These are phyloP conservation scores for Biancaea sappan DNA, from an alignment of 306 rosid genomes.

Conservation along the genomic window DNA sequence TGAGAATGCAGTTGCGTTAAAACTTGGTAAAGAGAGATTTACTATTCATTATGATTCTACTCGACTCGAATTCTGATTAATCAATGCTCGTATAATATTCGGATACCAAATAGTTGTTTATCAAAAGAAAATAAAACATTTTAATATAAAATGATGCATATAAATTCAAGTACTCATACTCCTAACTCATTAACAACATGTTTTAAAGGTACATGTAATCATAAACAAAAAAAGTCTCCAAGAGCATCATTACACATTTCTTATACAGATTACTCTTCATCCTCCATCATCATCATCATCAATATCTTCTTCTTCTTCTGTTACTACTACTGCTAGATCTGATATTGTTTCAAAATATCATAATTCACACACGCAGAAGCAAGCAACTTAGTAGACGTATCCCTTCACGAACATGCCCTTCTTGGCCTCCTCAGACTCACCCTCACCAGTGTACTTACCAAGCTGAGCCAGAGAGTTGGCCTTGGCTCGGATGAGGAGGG, in stretches of 20 bases:
- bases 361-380: conserved; percentile 27
- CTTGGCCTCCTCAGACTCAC: conserved; percentile 90
- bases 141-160: conserved; percentile 26
- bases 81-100: too few species aligned
- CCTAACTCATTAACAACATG: conserved; percentile 55
- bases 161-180: conserved; percentile 29
- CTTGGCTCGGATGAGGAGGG: conserved; percentile 76
- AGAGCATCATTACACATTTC: conserved; percentile 57
- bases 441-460: conserved; percentile 92
- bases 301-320: conserved; percentile 14
- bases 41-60: too few species aligned
- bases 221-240: conserved; percentile 73
- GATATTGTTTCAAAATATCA: conserved; percentile 31
- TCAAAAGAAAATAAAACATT: conserved; percentile 30
- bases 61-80: too few species aligned
- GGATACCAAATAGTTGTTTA: too few species aligned
- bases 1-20: too few species aligned
- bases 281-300: conserved; percentile 20
- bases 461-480: conserved; percentile 95
- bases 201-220: conserved; percentile 48
- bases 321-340: conserved; percentile 22
- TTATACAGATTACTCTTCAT: conserved; percentile 38
- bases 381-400: conserved; percentile 64
- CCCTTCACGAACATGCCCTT: conserved; percentile 85
- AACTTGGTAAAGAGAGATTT: too few species aligned